A percentile compares a stretch with the other conserved stretches of the same genome.
These are phyloP conservation scores for Oryza punctata DNA, from an alignment of 176 grass and related monocot genomes.

Conservation along the genomic window DNA sequence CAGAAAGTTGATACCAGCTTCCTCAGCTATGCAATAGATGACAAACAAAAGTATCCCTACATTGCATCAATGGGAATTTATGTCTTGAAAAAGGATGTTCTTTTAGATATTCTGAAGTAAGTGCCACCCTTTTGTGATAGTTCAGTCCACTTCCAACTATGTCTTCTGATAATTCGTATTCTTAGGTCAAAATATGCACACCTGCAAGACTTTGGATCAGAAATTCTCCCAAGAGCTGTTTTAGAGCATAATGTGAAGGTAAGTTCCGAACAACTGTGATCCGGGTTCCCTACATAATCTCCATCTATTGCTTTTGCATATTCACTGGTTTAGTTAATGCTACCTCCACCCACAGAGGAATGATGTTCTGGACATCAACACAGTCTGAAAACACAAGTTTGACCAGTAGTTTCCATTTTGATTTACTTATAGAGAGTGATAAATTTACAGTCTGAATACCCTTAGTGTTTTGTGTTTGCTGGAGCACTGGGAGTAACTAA, in stretches of 20 bases:
- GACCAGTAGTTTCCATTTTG: neutral
- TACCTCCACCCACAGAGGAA: neutral
- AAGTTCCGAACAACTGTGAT: neutral
- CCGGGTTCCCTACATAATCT: neutral
- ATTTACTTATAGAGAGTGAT: neutral
- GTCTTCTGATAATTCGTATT: slow-evolving; percentile 25
- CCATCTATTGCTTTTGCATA: neutral
- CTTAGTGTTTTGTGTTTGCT: neutral
- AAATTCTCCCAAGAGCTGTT: slow-evolving; percentile 73
- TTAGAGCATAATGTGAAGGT: slow-evolving; percentile 68
- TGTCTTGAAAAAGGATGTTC: slow-evolving; percentile 67
- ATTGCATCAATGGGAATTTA: slow-evolving; percentile 91
- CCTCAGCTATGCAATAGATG: slow-evolving; percentile 40
- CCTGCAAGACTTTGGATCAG: slow-evolving; percentile 76
- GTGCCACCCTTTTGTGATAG: neutral
- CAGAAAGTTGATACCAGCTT: slow-evolving; percentile 63
- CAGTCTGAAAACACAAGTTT: neutral
- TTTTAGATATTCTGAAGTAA: slow-evolving; percentile 76
- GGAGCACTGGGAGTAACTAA: neutral
- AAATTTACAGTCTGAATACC: neutral
- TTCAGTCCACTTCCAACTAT: neutral
- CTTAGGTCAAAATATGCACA: slow-evolving; percentile 65
- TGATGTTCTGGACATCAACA: neutral
- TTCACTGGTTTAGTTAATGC: neutral
- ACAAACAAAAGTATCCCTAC: slow-evolving; percentile 49